Percentiles rank a stretch among this genome's conserved stretches.
Evolutionary conservation across 2,329 filamentous ascomycete genomes (phyloP).

Genomic region (Endoconidiophora laricicola): DNA sequence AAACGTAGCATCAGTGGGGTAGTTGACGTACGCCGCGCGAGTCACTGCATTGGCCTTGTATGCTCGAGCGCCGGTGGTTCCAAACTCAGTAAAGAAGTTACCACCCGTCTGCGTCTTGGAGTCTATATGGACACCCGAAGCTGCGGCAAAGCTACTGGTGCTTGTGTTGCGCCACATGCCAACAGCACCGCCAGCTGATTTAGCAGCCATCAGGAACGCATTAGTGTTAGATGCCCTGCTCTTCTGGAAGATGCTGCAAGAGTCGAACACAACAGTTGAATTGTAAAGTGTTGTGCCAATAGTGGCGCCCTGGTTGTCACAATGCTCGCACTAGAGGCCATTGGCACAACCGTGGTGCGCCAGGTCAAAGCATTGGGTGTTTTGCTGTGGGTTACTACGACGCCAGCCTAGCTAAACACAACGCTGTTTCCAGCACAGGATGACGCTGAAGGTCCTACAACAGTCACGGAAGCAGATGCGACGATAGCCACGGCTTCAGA

Average conservation of each 20-base stretch:
- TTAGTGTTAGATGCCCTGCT: conserved; percentile 19
- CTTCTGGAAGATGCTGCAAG: conserved; percentile 21
- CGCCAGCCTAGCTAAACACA: conserved; percentile 18
- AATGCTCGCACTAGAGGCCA: conserved; percentile 17
- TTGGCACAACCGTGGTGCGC: conserved; percentile 25
- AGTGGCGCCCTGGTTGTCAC: conserved; percentile 23
- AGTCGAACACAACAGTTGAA: conserved; percentile 26
- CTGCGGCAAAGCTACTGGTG: conserved; percentile 23
- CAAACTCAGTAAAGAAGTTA: conserved; percentile 26
- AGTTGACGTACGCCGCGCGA: conserved; percentile 21
- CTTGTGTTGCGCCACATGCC: conserved; percentile 25
- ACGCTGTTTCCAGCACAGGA: conserved; percentile 20
- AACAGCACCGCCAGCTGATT: conserved; percentile 22
- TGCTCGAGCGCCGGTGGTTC: conserved; percentile 24
- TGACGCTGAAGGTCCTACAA: conserved; percentile 21
- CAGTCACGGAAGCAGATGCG: conserved; percentile 25
- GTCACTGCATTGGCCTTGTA: conserved; percentile 22
- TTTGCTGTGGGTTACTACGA: conserved; percentile 20
- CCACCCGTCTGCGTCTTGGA: conserved; percentile 19
- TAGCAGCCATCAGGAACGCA: conserved; percentile 27
- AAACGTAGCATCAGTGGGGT: conserved; percentile 19
- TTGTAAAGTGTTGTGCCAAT: conserved; percentile 19
- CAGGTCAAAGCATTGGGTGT: conserved; percentile 20
- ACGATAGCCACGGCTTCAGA: conserved; percentile 25
- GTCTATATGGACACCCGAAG: conserved; percentile 20